Percentiles rank a stretch among this genome's conserved stretches.
Conservation (phyloP, 192 early-diverging fungal species). For the Anaeromyces robustus region DNA sequence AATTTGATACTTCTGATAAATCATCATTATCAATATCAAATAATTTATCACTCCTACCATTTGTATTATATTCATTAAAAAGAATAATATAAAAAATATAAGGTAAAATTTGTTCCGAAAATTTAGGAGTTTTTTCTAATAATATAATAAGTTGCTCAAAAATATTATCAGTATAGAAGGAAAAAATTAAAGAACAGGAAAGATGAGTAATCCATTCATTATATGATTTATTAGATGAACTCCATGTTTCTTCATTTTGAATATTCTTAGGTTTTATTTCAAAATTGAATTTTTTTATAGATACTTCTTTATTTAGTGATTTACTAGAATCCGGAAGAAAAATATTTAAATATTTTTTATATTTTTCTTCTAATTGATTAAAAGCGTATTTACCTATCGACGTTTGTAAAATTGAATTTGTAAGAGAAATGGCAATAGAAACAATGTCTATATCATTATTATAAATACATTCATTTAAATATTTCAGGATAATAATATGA, state of each 20-base stretch:
- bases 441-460: background rate
- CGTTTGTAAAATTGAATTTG: background rate
- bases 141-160: background rate
- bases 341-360: background rate
- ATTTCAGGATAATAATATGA: background rate
- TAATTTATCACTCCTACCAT: no score
- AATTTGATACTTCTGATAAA: background rate
- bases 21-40: background rate
- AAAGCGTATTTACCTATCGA: background rate
- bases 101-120: background rate
- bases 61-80: background rate
- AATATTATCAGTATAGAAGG: background rate
- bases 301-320: no score
- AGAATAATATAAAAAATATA: background rate
- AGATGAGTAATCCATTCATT: background rate
- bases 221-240: background rate
- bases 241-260: background rate
- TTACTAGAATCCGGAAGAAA: background rate
- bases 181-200: background rate
- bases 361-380: background rate
- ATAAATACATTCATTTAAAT: background rate
- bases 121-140: background rate
- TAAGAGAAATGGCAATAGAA: background rate
- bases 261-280: background rate
- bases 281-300: background rate